Conservation (phyloP, 352 stramenopile species). For the Phytophthora chlamydospora region DNA sequence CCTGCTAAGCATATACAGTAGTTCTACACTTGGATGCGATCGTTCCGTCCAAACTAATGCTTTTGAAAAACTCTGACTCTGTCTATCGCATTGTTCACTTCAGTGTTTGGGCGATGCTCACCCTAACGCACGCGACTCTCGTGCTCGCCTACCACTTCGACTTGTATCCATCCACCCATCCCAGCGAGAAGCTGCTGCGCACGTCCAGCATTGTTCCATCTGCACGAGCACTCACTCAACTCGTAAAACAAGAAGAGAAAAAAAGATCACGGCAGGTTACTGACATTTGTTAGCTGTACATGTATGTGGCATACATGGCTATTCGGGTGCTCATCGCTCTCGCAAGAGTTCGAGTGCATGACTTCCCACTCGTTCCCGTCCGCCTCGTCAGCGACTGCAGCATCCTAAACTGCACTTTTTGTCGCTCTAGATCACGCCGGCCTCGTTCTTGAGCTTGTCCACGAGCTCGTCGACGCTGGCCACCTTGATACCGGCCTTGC, state of each 20-base stretch:
- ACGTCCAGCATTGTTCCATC: neutral
- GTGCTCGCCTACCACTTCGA: too few species aligned
- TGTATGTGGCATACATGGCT: conserved; percentile 12
- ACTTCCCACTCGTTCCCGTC: neutral
- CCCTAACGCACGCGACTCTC: too few species aligned
- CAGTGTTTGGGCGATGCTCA: too few species aligned
- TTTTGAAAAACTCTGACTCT: too few species aligned
- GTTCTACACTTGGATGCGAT: too few species aligned
- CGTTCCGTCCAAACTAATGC: too few species aligned
- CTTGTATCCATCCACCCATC: too few species aligned
- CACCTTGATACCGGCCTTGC: conserved; percentile 96
- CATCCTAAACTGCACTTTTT: conserved; percentile 2
- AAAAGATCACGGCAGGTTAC: conserved; percentile 25
- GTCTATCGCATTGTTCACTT: too few species aligned
- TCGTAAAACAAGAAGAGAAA: neutral
- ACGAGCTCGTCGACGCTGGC: conserved; percentile 94
- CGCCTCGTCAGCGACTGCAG: neutral
- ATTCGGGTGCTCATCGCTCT: too few species aligned
- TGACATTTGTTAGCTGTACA: conserved; percentile 22
- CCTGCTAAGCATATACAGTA: too few species aligned
- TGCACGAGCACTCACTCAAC: neutral
- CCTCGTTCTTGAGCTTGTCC: conserved; percentile 97
- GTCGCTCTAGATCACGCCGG: conserved; percentile 81
- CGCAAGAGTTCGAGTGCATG: neutral
- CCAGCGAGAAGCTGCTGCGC: too few species aligned